Evolutionary conservation across 257 asterid genomes (phyloP), one percentile per base, ranked within the genome.

Genomic region (Penstemon eatonii): DNA sequence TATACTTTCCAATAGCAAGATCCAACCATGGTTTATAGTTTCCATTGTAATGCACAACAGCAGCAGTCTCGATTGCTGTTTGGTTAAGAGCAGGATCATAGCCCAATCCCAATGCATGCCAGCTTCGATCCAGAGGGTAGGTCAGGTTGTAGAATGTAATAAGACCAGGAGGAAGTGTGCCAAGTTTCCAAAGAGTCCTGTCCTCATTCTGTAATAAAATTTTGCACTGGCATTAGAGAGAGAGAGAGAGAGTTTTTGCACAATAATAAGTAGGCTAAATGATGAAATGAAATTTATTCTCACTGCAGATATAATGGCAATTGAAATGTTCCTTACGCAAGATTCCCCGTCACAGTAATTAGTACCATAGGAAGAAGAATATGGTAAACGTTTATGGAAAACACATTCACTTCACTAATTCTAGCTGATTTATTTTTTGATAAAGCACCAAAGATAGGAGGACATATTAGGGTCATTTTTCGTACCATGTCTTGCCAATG

Each of bases 51-150:
- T 92, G 98, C 63, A 92, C 90, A 38, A 92, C 98, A 7, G 92
- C 97, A 54, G 94, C 97, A 45, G 85, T 86, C 57, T 88, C 89
- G 62, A 92, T 90, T 62, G 78, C 95, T 33, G 95, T 86, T 75
- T 83, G 82, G 85, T 90, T 88, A 13, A 92, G 90, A 72, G 98
- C 96, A 15, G 95, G 96, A 80, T 92, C 98, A 47, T 90, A 92
- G n/a, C 98, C 98, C 72, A 92, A 81, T 52, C 97, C 98, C 85
- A 92, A 79, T 12, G 86, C 98, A 72, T 92, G 97, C 98, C 98
- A 90, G 73, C 84, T 76, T 77, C 93, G 85, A 39, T 86, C 95
- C 82, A 92, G 82, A 49, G 97, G 97, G 75, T 81, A 68, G 2
- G 97, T 92, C 79, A 92, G 66, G 86, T 90, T 92, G 80, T 92